Conservation (phyloP, 108 stramenopile species). For the Licmophora abbreviata region DNA sequence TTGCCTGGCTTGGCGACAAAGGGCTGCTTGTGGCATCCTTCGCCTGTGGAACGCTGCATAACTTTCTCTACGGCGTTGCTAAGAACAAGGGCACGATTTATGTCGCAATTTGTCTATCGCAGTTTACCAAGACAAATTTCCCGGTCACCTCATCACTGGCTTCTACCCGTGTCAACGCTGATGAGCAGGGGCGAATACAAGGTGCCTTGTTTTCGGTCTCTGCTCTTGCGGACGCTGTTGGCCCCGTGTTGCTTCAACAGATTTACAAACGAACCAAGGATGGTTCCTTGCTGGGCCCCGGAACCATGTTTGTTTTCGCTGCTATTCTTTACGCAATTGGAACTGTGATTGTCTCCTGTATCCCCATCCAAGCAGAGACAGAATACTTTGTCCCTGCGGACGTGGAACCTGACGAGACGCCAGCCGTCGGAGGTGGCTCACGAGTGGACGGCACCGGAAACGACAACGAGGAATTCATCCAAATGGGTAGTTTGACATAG, state of each 20-base stretch:
- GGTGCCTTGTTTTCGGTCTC: conserved; percentile 62
- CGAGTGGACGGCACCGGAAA: no score
- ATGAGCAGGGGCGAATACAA: conserved; percentile 74
- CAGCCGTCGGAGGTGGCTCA: no score
- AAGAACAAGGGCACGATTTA: conserved; percentile 39
- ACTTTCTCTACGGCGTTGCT: conserved; percentile 58
- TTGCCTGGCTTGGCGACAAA: conserved; percentile 47
- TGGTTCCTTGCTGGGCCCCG: conserved; percentile 35
- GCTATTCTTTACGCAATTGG: conserved; percentile 52
- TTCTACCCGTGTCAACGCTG: conserved; percentile 42
- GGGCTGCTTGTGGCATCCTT: conserved; percentile 50
- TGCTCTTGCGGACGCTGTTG: conserved; percentile 65
- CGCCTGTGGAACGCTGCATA: conserved; percentile 45
- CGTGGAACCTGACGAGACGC: no score
- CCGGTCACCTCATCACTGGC: conserved; percentile 66
- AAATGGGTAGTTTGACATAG: no score
- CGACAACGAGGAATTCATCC: no score
- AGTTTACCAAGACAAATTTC: conserved; percentile 56
- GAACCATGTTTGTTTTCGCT: conserved; percentile 75
- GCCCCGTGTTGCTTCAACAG: conserved; percentile 54
- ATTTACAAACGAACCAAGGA: conserved; percentile 61
- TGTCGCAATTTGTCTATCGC: conserved; percentile 49
- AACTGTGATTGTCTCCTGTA: conserved; percentile 22
- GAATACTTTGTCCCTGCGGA: no score
- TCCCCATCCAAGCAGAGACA: no score